Base-by-base conservation (phyloP, 2,329 filamentous ascomycete genomes). In the Nemania bipapillata region DNA sequence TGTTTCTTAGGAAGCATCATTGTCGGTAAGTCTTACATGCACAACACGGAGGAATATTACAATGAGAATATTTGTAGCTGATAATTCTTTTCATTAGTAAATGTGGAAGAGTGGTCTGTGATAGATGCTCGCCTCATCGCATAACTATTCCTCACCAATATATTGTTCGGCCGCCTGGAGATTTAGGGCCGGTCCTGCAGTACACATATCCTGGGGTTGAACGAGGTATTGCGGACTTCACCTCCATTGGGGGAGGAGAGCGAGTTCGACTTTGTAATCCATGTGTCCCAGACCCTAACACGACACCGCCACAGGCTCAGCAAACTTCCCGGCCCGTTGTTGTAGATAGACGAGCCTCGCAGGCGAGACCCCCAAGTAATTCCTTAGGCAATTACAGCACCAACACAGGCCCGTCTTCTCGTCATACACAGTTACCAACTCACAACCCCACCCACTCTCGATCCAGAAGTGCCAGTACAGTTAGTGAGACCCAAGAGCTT, bases 131-230 rank as follows among this genome's bases (percentile, higher is more conserved):
- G 2, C 95, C 95, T 3, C 95, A 98, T 80, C 89, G 94, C 69
- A 98, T 98, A 77, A 97, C 92, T 3, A 97, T 98, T 71, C 95
- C 95, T 0, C 88, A 94, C 72, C 92, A 96, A 77, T 98, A 93
- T 79, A 97, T 98, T 72, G 94, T 97, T 28, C 91, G 91, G 55
- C 92, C 92, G 2, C 91, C 92, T 0, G 84, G 82, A 6, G 75
- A 79, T 50, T 74, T 75, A 3, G 71, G 71, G 4, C 70, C 75
- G 37, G 70, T 74, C 11, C 79, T 67, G 11, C 52, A 69, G 72
- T 81, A 69, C 74, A 80, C 72, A 76, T 75, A 83, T 73, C 78
- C 80, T 69, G 79, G 84, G 69, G 75, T 80, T 62, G 76, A 85
- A 70, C 73, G 80, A 53, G 75, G 81, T 69, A 81, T 81, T 75